Evolutionary conservation across 306 rosid genomes (phyloP), one percentile per base, ranked within the genome.

Genomic region (Rosa chinensis): DNA sequence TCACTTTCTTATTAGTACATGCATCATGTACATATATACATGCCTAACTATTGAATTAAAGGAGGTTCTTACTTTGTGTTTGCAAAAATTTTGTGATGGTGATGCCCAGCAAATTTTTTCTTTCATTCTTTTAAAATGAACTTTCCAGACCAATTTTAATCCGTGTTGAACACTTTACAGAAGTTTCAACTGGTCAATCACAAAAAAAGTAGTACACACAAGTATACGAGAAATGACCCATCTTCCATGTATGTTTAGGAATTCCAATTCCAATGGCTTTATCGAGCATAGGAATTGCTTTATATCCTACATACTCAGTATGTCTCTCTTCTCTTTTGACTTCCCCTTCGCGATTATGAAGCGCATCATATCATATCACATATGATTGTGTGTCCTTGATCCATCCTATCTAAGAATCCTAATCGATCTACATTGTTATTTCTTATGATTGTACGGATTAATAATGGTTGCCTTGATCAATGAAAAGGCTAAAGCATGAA

Each of bases 251-350:
- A 72, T 6, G 85, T 70, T 42, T 63, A 82, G 80, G 78, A 72
- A 79, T 81, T 77, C 77, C 79, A 66, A 66, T 35, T 35, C 64
- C 73, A 78, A 56, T 72, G 78, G 85, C 92, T 89, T 90, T 89
- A 85, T 88, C 86, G 89, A 86, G 83, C 75, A 78, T 73, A 69
- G 86, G 83, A 75, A 79, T 74, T 66, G 81, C 82, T 82, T 86
- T 84, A 82, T 81, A 77, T 81, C 85, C 77, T 84, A 77, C 89
- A 74, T 48, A 89, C 88, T 87, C 92, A 81, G 87, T 66, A 53
- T 89, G 89, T 89, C 89, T 82, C 87, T 80, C 85, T 61, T 82
- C 81, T 79, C 91, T 90, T 90, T 90, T 89, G 95, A 90, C 92
- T 83, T 86, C 86, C 80, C 63, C 11, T 55, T 66, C 25, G 62